These are phyloP conservation scores for Nematodospora valgi DNA, from an alignment of 805 yeast genomes.

Conservation along the genomic window DNA sequence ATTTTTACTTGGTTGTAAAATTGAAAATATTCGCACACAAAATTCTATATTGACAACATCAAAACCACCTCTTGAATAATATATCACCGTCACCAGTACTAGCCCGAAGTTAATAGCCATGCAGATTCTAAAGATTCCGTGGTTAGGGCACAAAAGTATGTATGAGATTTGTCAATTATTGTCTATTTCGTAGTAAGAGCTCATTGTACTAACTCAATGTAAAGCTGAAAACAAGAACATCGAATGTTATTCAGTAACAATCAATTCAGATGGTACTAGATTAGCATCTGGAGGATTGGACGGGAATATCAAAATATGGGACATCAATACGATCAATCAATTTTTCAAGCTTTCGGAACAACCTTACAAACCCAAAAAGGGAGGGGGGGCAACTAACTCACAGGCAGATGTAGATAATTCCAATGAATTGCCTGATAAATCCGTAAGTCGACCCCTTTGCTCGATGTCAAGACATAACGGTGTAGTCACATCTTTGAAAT, in stretches of 20 bases:
- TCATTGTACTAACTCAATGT: conserved; percentile 19
- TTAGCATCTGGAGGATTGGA: conserved; percentile 91
- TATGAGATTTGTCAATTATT: conserved; percentile 5
- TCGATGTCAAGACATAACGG: conserved; percentile 96
- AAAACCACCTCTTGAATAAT: too few species aligned
- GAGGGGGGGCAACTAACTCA: not conserved
- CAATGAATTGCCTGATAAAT: conserved; percentile 16
- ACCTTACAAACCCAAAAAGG: conserved; percentile 8
- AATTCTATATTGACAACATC: too few species aligned
- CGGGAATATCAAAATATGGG: conserved; percentile 92
- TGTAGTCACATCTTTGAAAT: conserved; percentile 89
- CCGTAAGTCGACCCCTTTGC: conserved; percentile 56
- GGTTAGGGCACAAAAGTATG: conserved; percentile 44
- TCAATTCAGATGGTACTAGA: conserved; percentile 77
- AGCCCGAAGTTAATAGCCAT: too few species aligned
- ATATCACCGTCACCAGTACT: too few species aligned
- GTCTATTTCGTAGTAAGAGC: not conserved
- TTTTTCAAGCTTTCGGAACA: conserved; percentile 24
- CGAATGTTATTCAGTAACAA: conserved; percentile 82
- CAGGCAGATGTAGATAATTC: too few species aligned
- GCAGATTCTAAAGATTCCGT: conserved; percentile 42
- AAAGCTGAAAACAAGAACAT: conserved; percentile 73
- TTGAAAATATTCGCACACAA: too few species aligned
- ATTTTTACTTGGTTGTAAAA: not conserved
- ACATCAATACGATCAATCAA: conserved; percentile 49